Conservation (phyloP, 2,329 filamentous ascomycete species). For the Trichophyton mentagrophytes region DNA sequence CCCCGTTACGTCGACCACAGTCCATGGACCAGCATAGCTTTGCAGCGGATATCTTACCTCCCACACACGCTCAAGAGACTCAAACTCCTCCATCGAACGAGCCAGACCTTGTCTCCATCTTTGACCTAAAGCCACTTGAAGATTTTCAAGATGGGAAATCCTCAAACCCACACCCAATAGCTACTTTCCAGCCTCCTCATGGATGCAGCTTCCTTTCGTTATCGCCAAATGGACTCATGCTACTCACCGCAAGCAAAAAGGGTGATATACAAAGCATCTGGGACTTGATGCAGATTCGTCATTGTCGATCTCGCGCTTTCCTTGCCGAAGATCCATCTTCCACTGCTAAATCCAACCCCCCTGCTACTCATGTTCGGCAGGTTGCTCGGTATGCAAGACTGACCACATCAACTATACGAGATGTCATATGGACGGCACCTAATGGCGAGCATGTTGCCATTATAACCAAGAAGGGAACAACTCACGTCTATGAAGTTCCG, state of each 20-base stretch:
- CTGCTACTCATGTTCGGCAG: conserved; percentile 51
- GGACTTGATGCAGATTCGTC: conserved; percentile 37
- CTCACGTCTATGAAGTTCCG: conserved; percentile 83
- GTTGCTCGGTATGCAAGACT: conserved; percentile 80
- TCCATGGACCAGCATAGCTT: conserved; percentile 10
- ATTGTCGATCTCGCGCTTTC: conserved; percentile 29
- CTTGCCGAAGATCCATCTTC: conserved; percentile 26
- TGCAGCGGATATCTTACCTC: conserved; percentile 31
- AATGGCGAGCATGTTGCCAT: conserved; percentile 74
- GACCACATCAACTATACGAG: conserved; percentile 81
- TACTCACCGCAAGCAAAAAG: conserved; percentile 37
- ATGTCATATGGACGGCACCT: conserved; percentile 75
- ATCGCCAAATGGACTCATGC: conserved; percentile 34
- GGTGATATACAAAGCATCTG: conserved; percentile 40
- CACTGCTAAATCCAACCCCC: conserved; percentile 11
- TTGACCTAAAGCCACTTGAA: conserved; percentile 34
- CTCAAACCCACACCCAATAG: conserved; percentile 25
- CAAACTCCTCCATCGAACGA: conserved; percentile 25
- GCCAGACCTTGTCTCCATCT: conserved; percentile 35
- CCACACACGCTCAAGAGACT: conserved; percentile 34
- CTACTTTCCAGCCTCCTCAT: conserved; percentile 36
- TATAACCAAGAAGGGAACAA: conserved; percentile 86
- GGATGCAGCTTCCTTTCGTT: conserved; percentile 40
- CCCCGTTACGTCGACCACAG: conserved; percentile 20
- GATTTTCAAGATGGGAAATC: conserved; percentile 26